Percentiles rank a stretch among this genome's conserved stretches.
Evolutionary conservation across 208 protist genomes (phyloP).

Genomic region (Kentomonas sorsogonicus): DNA sequence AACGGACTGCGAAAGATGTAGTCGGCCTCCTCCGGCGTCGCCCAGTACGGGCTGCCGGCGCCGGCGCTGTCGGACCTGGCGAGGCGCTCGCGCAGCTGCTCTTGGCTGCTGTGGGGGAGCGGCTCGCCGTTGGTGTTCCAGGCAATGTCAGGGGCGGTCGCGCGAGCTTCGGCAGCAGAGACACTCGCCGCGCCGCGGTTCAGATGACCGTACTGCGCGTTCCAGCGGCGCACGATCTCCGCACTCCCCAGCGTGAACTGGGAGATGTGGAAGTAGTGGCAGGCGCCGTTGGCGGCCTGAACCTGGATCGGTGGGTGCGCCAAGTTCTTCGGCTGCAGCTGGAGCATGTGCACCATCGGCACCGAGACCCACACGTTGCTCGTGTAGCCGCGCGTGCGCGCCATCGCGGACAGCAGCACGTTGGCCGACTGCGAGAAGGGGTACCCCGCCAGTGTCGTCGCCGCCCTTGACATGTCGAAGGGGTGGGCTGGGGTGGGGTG

Average conservation of each 20-base stretch:
- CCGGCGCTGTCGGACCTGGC: slow-evolving; percentile 5
- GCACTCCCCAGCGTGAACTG: slow-evolving; percentile 23
- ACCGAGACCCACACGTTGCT: slow-evolving; percentile 41
- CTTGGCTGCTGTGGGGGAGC: slow-evolving; percentile 29
- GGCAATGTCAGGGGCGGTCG: not conserved
- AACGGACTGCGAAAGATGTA: slow-evolving; percentile 49
- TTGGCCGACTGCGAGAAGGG: slow-evolving; percentile 28
- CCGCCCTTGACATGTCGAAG: slow-evolving; percentile 2
- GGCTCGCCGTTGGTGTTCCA: slow-evolving; percentile 63
- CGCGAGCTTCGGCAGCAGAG: not conserved
- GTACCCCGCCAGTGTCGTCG: slow-evolving; percentile 28
- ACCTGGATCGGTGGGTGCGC: slow-evolving; percentile 19
- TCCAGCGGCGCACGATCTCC: slow-evolving; percentile 22
- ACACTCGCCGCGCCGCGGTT: not conserved
- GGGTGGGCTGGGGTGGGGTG: too few species aligned
- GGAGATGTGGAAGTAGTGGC: slow-evolving; percentile 44
- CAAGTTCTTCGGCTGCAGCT: slow-evolving; percentile 9
- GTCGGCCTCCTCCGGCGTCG: slow-evolving; percentile 46
- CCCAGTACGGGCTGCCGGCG: slow-evolving; percentile 44
- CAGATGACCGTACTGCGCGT: not conserved
- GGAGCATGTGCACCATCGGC: slow-evolving; percentile 20
- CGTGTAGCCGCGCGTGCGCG: slow-evolving; percentile 17
- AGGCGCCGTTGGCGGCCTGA: slow-evolving; percentile 11
- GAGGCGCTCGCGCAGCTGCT: slow-evolving; percentile 1
- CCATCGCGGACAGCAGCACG: slow-evolving; percentile 31